Evolutionary conservation across 1,284 basidiomycete species (phyloP).

Genomic region (Austropuccinia psidii): DNA sequence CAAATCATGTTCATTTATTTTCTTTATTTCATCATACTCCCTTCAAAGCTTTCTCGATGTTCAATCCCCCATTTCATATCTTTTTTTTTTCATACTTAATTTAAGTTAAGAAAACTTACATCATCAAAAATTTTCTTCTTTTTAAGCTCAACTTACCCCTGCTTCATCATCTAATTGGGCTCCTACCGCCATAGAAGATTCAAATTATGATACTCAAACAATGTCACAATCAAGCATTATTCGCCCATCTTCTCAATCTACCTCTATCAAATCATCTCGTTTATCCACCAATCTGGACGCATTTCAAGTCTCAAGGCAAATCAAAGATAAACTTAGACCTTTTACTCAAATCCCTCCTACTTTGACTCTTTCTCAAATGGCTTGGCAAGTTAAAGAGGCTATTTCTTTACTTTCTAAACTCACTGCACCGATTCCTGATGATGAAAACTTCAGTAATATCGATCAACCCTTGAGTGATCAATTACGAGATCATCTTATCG

Average conservation of each 20-base stretch:
- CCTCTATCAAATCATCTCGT: background rate
- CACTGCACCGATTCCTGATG: constrained; percentile 18
- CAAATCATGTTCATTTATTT: too few species aligned
- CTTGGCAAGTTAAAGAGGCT: background rate
- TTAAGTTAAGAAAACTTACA: too few species aligned
- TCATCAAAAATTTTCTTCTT: too few species aligned
- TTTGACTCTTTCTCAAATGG: background rate
- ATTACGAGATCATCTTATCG: constrained; percentile 14
- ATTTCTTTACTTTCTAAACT: constrained; percentile 3
- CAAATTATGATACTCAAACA: too few species aligned
- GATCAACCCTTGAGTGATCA: background rate
- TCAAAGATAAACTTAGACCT: constrained; percentile 6
- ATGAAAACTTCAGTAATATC: background rate
- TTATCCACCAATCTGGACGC: background rate
- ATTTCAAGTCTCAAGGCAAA: constrained; percentile 13
- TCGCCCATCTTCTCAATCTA: background rate
- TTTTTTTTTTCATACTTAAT: too few species aligned
- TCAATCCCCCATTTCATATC: too few species aligned
- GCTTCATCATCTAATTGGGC: too few species aligned
- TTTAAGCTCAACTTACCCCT: too few species aligned
- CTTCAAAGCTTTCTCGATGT: too few species aligned
- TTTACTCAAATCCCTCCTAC: constrained; percentile 2
- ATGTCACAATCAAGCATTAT: too few species aligned
- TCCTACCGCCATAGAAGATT: too few species aligned
- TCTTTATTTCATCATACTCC: too few species aligned